These are phyloP conservation scores for Spiraea crenata DNA, from an alignment of 331 rosid genomes.

Conservation along the genomic window DNA sequence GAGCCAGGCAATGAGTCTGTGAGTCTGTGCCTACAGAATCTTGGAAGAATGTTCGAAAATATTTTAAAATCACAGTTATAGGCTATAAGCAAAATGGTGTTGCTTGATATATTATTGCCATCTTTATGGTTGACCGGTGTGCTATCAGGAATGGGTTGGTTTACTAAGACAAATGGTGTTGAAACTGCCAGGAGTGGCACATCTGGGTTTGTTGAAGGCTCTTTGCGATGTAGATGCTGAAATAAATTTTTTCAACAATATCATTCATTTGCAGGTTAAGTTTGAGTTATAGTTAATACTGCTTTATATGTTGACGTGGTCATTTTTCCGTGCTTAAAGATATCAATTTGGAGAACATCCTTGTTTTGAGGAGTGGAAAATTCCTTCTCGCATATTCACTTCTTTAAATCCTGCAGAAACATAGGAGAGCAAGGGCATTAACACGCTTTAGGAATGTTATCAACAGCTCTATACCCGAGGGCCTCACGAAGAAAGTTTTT, in stretches of 20 bases:
- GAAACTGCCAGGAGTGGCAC: slow-evolving; percentile 67
- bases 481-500: slow-evolving; percentile 58
- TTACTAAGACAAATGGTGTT: slow-evolving; percentile 75
- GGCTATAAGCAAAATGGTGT: neutral
- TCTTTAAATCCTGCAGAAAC: slow-evolving; percentile 56
- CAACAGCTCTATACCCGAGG: slow-evolving; percentile 61
- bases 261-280: slow-evolving; percentile 72
- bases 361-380: neutral
- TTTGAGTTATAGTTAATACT: slow-evolving; percentile 12
- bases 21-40: neutral
- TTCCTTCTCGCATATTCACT: slow-evolving; percentile 14
- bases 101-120: neutral
- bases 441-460: slow-evolving; percentile 58
- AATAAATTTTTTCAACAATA: slow-evolving; percentile 69
- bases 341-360: neutral
- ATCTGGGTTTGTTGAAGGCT: slow-evolving; percentile 52
- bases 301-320: neutral
- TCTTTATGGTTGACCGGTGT: slow-evolving; percentile 21
- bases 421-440: slow-evolving; percentile 81
- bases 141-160: slow-evolving; percentile 82
- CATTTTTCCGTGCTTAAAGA: neutral
- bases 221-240: slow-evolving; percentile 65
- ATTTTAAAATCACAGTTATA: neutral
- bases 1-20: neutral
- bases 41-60: neutral